Evolutionary conservation across 306 rosid species (phyloP).

Genomic region (Myrica gale): DNA sequence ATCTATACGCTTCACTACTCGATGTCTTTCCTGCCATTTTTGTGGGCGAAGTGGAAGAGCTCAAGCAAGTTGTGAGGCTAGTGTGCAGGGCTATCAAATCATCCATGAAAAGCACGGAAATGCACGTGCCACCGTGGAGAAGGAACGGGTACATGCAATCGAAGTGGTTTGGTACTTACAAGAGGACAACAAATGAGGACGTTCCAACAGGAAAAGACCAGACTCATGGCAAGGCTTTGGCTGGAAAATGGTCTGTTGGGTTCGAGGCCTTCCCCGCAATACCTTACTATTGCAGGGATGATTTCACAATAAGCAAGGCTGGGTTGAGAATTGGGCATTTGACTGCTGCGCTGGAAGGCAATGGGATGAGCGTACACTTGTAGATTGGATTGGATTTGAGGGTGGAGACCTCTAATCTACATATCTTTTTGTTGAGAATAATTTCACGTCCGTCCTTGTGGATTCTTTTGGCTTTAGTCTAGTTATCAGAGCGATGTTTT

Average conservation of each 20-base stretch:
- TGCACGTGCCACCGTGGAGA: conserved; percentile 83
- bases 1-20: conserved; percentile 45
- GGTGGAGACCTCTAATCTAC: no score
- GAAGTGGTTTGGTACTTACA: conserved; percentile 77
- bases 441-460: no score
- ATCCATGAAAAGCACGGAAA: conserved; percentile 53
- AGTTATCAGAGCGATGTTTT: background rate
- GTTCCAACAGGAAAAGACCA: conserved; percentile 23
- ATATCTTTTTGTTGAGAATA: no score
- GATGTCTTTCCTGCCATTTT: conserved; percentile 54
- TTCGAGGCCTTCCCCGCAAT: conserved; percentile 36
- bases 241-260: conserved; percentile 32
- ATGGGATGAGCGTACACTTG: conserved; percentile 15
- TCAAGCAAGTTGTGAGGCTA: conserved; percentile 49
- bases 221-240: background rate
- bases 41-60: conserved; percentile 54
- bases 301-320: conserved; percentile 21
- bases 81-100: conserved; percentile 66
- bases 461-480: no score
- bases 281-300: conserved; percentile 46
- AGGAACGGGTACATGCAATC: conserved; percentile 64
- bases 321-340: conserved; percentile 55
- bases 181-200: conserved; percentile 55
- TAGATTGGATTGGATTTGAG: background rate
- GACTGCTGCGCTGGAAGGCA: conserved; percentile 44